Evolutionary conservation across 2,329 filamentous ascomycete species (phyloP), one percentile per base, ranked within the genome.

Genomic region (Ascomycota sp.): DNA sequence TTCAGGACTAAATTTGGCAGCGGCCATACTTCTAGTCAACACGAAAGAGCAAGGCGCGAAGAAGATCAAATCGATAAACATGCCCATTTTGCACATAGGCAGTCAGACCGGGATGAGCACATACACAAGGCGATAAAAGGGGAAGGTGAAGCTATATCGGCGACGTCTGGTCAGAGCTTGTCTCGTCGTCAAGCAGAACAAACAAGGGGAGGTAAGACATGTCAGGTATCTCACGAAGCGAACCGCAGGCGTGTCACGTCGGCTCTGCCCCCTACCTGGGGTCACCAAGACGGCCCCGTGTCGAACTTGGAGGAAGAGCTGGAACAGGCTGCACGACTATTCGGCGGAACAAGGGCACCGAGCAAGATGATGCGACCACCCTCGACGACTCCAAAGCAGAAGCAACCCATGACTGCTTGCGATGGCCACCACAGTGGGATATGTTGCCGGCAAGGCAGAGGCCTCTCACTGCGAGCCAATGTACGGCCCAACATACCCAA

Each of bases 401-500:
- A 20, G 24, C 19, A 20, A 19, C 25, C 28, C 13, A 13, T 32
- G n/a, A 19, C 34, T 21, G 8, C 25, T 26, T 33, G 36, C 25
- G 39, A 38, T 12, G 31, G 38, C n/a, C 31, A 39, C 10, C 42
- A 47, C 27, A 33, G 37, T 23, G 38, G 38, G 7, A 37, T 47
- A 20, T 44, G 43, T 36, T 44, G 44, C 25, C 42, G 40, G 32
- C 40, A 36, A 12, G 40, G 42, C 29, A 40, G 41, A 34, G 43
- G 40, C 9, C 32, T 44, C n/a, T 37, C 38, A 2, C 35, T 39
- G 3, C 40, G 35, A 25, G 40, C 38, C 13, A 34, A 35, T n/a
- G 42, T 39, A 5, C 43, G 41, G 27, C 51, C 51, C 9, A 49
- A 47, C 32, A 47, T 54, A 25, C 51, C 51, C 10, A 41, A 39